Evolutionary conservation across 2,329 filamentous ascomycete genomes (phyloP), one percentile per base, ranked within the genome.

Genomic region (Chaetothyriales sp.): DNA sequence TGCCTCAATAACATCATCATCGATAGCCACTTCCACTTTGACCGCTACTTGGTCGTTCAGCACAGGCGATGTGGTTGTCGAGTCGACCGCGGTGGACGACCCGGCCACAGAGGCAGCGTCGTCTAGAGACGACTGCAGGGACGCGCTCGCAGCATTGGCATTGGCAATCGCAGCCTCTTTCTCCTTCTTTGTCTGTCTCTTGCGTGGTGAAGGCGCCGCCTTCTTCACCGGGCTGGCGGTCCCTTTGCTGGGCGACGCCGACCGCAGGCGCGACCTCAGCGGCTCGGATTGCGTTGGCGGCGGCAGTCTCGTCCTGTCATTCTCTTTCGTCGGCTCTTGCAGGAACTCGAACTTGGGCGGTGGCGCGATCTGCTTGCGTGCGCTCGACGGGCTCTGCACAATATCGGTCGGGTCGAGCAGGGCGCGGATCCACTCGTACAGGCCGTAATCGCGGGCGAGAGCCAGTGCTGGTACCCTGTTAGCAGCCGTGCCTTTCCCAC

Each of bases 341-440:
- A 75, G 69, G 26, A 80, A 57, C 49, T 85, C 80, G 63, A 85
- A 94, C 59, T 80, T 83, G 19, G 92, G 92, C 19, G 92, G 92
- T 45, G 92, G 92, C 20, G 86, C 81, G 58, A 95, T 95, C 54
- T 75, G 78, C 70, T 86, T 88, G 57, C 81, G 76, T 50, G 86
- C 77, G 57, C 82, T 83, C 57, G 79, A 79, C 22, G 77, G 73
- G 49, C 74, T 76, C 62, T 78, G 77, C 46, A 73, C 73, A 54
- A 96, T 94, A 25, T 88, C 83, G 56, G 83, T 73, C n/a, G 87
- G 81, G 64, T 96, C 90, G 47, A 98, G 77, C 18, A 98, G 76
- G n/a, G 92, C 92, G 51, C 80, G 80, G 59, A 98, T 86, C 92
- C 92, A 98, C 44, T 83, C 75, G 47, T 76, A 69, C 66, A 96